These are phyloP conservation scores for Zymoseptoria passerinii DNA, from an alignment of 2,329 filamentous ascomycete species.

Conservation along the genomic window DNA sequence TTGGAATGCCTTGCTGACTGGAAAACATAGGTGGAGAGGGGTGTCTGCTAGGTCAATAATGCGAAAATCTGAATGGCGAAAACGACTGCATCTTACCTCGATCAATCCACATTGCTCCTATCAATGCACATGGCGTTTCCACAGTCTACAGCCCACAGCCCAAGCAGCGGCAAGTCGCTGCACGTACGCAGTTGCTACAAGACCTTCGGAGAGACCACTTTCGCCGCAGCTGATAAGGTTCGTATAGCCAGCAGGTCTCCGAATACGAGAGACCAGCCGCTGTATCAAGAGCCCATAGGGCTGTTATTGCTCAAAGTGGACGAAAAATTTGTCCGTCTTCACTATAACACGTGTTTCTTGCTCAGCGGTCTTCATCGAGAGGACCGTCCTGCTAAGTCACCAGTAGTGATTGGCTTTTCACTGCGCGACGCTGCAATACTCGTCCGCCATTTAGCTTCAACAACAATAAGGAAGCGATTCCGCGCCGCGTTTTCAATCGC, in stretches of 20 bases:
- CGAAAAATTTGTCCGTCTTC: not conserved
- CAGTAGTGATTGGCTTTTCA: not conserved
- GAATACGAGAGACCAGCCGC: no score
- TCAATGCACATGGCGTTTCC: not conserved
- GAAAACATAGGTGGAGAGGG: slow-evolving; percentile 19
- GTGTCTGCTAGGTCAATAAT: not conserved
- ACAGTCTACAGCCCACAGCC: not conserved
- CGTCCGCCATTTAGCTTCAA: not conserved
- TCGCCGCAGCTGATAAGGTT: no score
- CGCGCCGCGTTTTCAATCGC: not conserved
- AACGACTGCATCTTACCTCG: not conserved
- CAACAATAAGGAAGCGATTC: not conserved
- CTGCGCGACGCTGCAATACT: not conserved
- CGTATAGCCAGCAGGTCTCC: no score
- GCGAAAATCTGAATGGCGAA: not conserved
- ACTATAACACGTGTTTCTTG: no score
- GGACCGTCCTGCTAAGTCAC: not conserved
- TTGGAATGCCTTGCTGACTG: not conserved
- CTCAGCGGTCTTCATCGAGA: not conserved
- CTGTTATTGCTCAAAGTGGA: no score
- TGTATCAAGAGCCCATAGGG: no score
- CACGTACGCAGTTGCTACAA: not conserved
- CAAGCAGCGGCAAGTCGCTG: not conserved
- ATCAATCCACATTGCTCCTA: not conserved
- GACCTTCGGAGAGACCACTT: no score